phyloP scores from a whole-genome alignment of 2,329 filamentous ascomycete genomes.

The Fusarium drepaniforme region DNA sequence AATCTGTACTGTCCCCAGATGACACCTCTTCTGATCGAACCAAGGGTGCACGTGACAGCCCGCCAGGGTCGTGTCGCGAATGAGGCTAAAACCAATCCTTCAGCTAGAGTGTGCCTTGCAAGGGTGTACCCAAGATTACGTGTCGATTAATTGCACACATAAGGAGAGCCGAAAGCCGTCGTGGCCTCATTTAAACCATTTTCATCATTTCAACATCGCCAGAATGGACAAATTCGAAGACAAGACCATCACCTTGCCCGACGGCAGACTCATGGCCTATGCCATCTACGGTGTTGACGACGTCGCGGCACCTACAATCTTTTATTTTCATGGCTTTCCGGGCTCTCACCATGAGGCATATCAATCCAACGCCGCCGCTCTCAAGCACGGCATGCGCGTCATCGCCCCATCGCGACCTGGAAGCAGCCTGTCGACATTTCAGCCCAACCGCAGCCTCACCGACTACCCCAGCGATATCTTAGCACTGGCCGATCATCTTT shows the following conservation, averaged over 20 bases:
- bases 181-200: background rate
- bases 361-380: background rate
- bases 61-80: background rate
- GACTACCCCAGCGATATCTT: slow-evolving; percentile 17
- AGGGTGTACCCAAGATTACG: background rate
- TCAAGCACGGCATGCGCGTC: slow-evolving; percentile 7
- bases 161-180: background rate
- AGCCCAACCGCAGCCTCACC: slow-evolving; percentile 8
- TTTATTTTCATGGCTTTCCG: slow-evolving; percentile 30
- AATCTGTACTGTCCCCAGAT: background rate
- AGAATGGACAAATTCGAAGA: slow-evolving; percentile 17
- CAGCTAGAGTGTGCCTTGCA: background rate
- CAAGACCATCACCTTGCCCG: slow-evolving; percentile 9
- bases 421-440: slow-evolving; percentile 24
- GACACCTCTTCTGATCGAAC: background rate
- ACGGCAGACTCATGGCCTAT: slow-evolving; percentile 25
- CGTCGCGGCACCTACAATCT: slow-evolving; percentile 8
- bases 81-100: background rate
- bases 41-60: background rate
- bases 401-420: slow-evolving; percentile 22
- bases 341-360: slow-evolving; percentile 31
- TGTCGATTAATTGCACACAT: background rate
- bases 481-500: background rate
- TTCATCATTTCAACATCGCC: background rate
- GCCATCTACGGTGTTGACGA: slow-evolving; percentile 21